These are phyloP conservation scores for Candida methanosorbosa DNA, from an alignment of 805 yeast species.

Conservation along the genomic window DNA sequence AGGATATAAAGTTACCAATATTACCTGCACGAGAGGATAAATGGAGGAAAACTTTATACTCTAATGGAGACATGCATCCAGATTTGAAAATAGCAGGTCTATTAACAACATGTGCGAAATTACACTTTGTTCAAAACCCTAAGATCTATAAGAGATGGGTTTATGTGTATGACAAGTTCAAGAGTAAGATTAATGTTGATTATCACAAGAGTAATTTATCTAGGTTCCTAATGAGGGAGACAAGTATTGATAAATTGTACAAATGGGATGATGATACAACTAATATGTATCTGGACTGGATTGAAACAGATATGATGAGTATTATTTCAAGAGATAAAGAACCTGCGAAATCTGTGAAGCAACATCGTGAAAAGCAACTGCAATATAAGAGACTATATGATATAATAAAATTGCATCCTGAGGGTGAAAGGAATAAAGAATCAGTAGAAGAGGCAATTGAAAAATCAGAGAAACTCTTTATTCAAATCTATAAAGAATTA, in stretches of 20 bases:
- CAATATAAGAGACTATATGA: slow-evolving; percentile 7
- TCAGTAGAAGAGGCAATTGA: neutral
- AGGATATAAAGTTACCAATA: slow-evolving; percentile 7
- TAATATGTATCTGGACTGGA: slow-evolving; percentile 43
- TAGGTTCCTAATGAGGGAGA: slow-evolving; percentile 12
- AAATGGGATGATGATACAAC: slow-evolving; percentile 41
- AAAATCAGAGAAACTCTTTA: neutral
- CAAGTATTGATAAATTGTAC: slow-evolving; percentile 27
- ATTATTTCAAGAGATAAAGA: slow-evolving; percentile 1
- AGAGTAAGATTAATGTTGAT: slow-evolving; percentile 11
- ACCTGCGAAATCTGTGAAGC: neutral
- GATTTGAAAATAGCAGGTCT: slow-evolving; percentile 29
- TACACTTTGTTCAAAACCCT: slow-evolving; percentile 20
- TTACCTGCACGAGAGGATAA: slow-evolving; percentile 1
- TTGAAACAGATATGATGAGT: too few relatives aligned
- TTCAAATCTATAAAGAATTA: neutral
- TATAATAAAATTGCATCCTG: slow-evolving; percentile 5
- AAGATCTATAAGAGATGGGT: slow-evolving; percentile 22
- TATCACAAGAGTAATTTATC: slow-evolving; percentile 3
- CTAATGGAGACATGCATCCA: too few relatives aligned
- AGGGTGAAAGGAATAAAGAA: neutral
- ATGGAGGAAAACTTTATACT: too few relatives aligned
- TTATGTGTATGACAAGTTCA: slow-evolving; percentile 13
- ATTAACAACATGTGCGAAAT: slow-evolving; percentile 23
- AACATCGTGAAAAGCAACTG: slow-evolving; percentile 3